Conservation (phyloP, 1,284 basidiomycete species). For the Erythrobasidium hasegawianum region DNA sequence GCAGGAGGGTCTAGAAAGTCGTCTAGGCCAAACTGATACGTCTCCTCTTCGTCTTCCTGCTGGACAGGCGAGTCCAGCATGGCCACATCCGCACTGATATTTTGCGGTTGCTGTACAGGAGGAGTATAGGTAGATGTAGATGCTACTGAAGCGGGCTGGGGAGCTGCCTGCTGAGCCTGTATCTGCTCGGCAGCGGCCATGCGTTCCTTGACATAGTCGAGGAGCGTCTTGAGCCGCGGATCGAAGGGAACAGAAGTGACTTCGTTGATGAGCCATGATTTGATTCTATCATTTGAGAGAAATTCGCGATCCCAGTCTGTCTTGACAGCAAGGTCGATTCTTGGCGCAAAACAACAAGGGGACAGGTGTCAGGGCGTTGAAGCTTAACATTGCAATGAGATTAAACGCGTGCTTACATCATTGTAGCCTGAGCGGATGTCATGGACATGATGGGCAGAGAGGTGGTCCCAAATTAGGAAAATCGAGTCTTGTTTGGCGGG, state of each 20-base stretch:
- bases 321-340: conserved; percentile 15
- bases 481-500: too few species aligned
- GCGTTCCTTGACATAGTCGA: conserved; percentile 32
- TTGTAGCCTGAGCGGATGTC: neutral
- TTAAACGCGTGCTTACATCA: neutral
- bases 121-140: neutral
- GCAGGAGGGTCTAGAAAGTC: conserved; percentile 2
- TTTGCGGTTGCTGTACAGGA: too few species aligned
- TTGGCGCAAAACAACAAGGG: neutral
- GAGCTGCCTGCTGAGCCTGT: conserved; percentile 17
- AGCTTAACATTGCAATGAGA: neutral
- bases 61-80: neutral
- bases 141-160: neutral
- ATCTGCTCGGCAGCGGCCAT: conserved; percentile 21
- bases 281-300: conserved; percentile 21
- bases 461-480: too few species aligned
- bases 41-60: neutral
- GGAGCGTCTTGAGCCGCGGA: conserved; percentile 12
- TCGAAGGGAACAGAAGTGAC: conserved; percentile 24
- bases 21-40: neutral
- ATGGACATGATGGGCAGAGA: too few species aligned
- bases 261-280: conserved; percentile 19
- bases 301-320: conserved; percentile 28
- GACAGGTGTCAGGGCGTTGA: neutral
- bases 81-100: neutral